These are phyloP conservation scores for Metrosideros polymorpha DNA, from an alignment of 441 rosid genomes.

Conservation along the genomic window DNA sequence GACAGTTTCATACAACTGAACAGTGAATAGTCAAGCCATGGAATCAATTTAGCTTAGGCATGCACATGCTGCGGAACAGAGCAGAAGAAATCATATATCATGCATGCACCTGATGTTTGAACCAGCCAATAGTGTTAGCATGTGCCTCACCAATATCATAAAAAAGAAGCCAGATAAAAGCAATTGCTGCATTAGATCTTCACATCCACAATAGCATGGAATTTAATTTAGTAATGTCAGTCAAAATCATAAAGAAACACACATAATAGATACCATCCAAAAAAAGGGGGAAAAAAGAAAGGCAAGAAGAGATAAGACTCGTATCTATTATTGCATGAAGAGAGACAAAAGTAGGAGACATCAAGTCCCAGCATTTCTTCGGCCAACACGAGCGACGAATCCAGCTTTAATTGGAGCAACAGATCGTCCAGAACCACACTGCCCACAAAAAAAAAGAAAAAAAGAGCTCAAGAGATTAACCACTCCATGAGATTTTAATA, in stretches of 20 bases:
- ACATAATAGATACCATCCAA: not conserved
- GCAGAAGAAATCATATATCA: not conserved
- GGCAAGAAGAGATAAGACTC: not conserved
- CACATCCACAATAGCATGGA: not conserved
- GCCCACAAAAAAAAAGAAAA: conserved; percentile 17
- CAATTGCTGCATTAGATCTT: not conserved
- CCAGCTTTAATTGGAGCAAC: conserved; percentile 14
- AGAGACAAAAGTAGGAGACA: not conserved
- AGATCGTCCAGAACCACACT: conserved; percentile 95
- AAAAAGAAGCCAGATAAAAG: not conserved
- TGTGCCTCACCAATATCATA: not conserved
- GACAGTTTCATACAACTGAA: not conserved
- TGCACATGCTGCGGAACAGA: not conserved
- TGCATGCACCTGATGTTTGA: not conserved
- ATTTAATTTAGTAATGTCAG: not conserved
- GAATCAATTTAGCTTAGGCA: not conserved
- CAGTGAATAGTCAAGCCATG: not conserved
- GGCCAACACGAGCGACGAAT: conserved; percentile 5
- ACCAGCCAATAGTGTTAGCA: not conserved
- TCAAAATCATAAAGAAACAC: not conserved
- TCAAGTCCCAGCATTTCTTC: conserved; percentile 55
- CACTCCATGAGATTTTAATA: not conserved
- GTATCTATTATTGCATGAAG: not conserved
- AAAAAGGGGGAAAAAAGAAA: not conserved
- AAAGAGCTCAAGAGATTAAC: not conserved